A percentile compares a stretch with the other conserved stretches of the same genome.
phyloP scores from a whole-genome alignment of 2,329 filamentous ascomycete species.

The Diaporthe citri region DNA sequence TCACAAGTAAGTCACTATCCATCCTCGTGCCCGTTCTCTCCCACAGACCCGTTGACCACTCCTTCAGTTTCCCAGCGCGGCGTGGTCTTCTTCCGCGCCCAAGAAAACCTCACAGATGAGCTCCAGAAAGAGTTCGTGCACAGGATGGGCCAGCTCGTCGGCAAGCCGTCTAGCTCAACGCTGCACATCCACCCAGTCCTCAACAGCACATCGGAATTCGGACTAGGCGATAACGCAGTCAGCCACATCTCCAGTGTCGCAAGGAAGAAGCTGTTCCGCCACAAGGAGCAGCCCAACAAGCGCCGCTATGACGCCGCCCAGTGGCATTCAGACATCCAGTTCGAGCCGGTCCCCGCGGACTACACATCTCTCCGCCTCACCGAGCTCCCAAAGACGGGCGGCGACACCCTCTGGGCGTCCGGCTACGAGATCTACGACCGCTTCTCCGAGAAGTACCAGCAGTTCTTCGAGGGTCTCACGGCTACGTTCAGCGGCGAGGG shows the following conservation, averaged over 20 bases:
- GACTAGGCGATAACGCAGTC: conserved; percentile 55
- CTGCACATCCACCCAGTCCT: conserved; percentile 62
- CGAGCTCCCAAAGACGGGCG: conserved; percentile 67
- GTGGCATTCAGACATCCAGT: conserved; percentile 69
- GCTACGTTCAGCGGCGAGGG: conserved; percentile 58
- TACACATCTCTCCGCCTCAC: conserved; percentile 72
- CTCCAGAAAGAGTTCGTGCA: conserved; percentile 62
- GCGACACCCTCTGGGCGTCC: conserved; percentile 73
- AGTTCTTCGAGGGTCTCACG: conserved; percentile 65
- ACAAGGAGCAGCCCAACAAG: conserved; percentile 44
- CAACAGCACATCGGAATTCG: conserved; percentile 55
- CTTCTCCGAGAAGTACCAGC: conserved; percentile 62
- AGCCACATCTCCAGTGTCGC: conserved; percentile 60
- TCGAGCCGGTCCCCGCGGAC: conserved; percentile 70
- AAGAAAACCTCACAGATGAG: conserved; percentile 58
- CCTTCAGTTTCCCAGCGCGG: conserved; percentile 60
- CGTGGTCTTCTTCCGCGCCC: conserved; percentile 65
- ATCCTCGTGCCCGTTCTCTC: no score
- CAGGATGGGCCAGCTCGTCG: conserved; percentile 60
- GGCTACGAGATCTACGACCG: conserved; percentile 73
- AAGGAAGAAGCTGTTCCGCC: conserved; percentile 47
- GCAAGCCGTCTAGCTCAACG: conserved; percentile 60
- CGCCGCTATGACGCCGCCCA: conserved; percentile 51
- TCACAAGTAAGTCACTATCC: conserved; percentile 27
- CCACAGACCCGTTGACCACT: neutral